Conservation (phyloP, 352 stramenopile species). For the Globisporangium sylvaticum region DNA sequence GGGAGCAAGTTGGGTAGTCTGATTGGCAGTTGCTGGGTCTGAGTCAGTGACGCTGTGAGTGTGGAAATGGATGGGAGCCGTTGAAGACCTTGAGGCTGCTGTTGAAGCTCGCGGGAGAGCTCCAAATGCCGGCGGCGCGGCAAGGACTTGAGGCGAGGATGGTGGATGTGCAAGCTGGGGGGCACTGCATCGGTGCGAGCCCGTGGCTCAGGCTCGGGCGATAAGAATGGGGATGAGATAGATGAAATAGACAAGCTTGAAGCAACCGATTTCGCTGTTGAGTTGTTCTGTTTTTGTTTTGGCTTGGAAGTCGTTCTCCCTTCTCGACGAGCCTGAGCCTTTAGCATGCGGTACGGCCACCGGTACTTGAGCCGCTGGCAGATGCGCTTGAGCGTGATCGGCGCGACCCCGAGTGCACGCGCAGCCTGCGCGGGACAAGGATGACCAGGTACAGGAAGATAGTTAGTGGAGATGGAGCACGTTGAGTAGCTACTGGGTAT, state of each 20-base stretch:
- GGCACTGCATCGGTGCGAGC: neutral
- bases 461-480: neutral
- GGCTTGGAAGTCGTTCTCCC: neutral
- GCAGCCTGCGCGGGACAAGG: slow-evolving; percentile 24
- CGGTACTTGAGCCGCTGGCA: slow-evolving; percentile 39
- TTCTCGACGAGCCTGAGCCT: slow-evolving; percentile 31
- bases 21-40: neutral
- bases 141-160: neutral
- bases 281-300: neutral
- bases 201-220: neutral
- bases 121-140: neutral
- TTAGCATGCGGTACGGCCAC: slow-evolving; percentile 49
- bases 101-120: neutral
- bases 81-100: neutral
- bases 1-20: neutral
- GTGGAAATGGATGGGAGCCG: slow-evolving; percentile 1
- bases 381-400: slow-evolving; percentile 69
- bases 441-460: neutral
- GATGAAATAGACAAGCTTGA: neutral
- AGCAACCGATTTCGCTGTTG: neutral
- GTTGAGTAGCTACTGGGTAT: neutral
- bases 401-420: slow-evolving; percentile 29
- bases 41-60: neutral
- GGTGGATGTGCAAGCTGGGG: neutral
- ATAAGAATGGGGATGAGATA: neutral